Conservation (phyloP, 2,329 filamentous ascomycete species). For the Xylariomycetidae sp. region DNA sequence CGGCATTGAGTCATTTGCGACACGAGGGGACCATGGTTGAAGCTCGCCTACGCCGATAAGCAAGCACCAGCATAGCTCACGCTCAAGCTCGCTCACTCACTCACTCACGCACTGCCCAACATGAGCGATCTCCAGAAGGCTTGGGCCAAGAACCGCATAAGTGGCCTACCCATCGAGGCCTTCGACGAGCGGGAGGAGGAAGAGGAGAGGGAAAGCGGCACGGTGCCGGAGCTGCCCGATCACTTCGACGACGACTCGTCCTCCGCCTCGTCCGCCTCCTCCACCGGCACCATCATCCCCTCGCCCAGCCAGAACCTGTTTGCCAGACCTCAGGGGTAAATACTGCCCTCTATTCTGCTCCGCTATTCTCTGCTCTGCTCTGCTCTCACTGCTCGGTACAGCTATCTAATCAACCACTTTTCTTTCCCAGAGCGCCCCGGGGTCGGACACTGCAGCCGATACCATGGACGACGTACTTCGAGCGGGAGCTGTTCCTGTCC, state of each 20-base stretch:
- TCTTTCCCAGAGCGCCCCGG: constrained; percentile 35
- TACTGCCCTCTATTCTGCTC: constrained; percentile 19
- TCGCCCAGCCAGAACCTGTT: constrained; percentile 68
- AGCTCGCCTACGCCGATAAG: too few relatives aligned
- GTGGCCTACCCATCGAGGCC: constrained; percentile 44
- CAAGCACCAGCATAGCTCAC: too few relatives aligned
- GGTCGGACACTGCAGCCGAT: constrained; percentile 58
- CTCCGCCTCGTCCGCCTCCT: constrained; percentile 80
- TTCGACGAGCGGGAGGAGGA: constrained; percentile 47
- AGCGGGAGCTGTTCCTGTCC: constrained; percentile 74
- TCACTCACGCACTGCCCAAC: too few relatives aligned
- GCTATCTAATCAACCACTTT: constrained; percentile 18
- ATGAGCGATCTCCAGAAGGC: constrained; percentile 81
- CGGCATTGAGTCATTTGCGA: too few relatives aligned
- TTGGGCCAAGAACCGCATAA: constrained; percentile 71
- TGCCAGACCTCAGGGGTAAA: constrained; percentile 61
- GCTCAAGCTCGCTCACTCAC: too few relatives aligned
- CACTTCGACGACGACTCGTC: constrained; percentile 61
- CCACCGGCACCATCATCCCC: constrained; percentile 84
- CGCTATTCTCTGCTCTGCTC: neutral
- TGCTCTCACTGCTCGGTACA: neutral
- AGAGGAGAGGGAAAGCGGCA: constrained; percentile 39
- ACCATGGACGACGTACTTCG: constrained; percentile 87
- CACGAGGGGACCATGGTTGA: too few relatives aligned
- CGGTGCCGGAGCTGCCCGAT: constrained; percentile 37